Conservation (phyloP, 257 asterid species). For the Rhazya stricta region DNA sequence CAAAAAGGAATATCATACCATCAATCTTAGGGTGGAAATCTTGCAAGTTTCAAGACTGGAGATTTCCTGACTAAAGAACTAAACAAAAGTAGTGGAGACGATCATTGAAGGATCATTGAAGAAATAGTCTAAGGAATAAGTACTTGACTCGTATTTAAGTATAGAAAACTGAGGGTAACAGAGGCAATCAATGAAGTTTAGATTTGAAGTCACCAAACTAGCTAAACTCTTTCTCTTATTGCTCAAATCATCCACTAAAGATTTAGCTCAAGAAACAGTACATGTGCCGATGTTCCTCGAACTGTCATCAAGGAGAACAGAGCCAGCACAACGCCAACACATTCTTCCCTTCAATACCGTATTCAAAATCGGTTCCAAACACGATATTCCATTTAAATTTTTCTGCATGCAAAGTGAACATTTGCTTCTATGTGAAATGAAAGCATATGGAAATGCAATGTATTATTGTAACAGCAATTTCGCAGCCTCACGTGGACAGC, state of each 20-base stretch:
- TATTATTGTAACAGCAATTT: background rate
- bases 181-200: background rate
- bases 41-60: background rate
- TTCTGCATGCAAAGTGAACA: constrained; percentile 5
- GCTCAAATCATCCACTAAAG: background rate
- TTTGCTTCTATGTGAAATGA: background rate
- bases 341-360: constrained; percentile 5
- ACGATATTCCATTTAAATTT: too few species aligned
- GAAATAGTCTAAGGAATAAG: background rate
- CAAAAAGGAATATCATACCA: too few species aligned
- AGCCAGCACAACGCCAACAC: constrained; percentile 20
- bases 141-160: background rate
- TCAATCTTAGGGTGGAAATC: too few species aligned
- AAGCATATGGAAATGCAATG: background rate
- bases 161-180: too few species aligned
- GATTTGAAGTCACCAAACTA: background rate
- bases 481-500: constrained; percentile 21
- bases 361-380: background rate
- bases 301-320: constrained; percentile 7
- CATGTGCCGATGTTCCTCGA: constrained; percentile 24
- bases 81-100: background rate
- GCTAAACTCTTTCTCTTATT: background rate
- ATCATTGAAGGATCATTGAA: background rate
- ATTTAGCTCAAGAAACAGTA: background rate
- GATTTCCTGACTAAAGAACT: background rate